phyloP scores from a whole-genome alignment of 2,329 filamentous ascomycete genomes.

The Cercospora sp. region DNA sequence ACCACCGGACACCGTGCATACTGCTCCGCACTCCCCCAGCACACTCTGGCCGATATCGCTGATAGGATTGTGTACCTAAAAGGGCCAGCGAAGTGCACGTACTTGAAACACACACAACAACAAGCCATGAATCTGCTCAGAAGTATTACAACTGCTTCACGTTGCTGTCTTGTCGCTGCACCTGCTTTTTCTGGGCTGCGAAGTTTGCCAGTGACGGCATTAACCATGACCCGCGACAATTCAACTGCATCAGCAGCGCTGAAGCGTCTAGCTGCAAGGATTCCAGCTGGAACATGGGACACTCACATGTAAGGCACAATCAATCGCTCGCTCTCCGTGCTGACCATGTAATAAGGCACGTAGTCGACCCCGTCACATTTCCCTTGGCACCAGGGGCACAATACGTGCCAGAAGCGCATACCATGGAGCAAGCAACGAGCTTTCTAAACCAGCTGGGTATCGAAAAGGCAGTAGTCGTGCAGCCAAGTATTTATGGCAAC shows the following conservation, averaged over 20 bases:
- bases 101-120: neutral
- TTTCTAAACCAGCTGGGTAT: conserved; percentile 57
- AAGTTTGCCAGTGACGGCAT: neutral
- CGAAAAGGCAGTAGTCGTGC: conserved; percentile 57
- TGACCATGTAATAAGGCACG: conserved; percentile 42
- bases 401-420: conserved; percentile 55
- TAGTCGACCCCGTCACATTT: conserved; percentile 56
- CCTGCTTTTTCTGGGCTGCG: neutral
- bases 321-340: no score
- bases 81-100: neutral
- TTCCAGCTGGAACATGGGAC: conserved; percentile 57
- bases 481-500: conserved; percentile 62
- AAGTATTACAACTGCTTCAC: neutral
- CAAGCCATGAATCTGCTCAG: neutral
- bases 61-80: neutral
- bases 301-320: conserved; percentile 53
- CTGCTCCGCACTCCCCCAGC: neutral
- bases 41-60: neutral
- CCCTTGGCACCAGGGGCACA: conserved; percentile 51
- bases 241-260: neutral
- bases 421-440: conserved; percentile 51
- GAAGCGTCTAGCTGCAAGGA: conserved; percentile 29
- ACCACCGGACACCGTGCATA: neutral
- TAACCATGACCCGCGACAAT: neutral
- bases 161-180: neutral